Evolutionary conservation across 441 rosid species (phyloP).

Genomic region (Corymbia calophylla): DNA sequence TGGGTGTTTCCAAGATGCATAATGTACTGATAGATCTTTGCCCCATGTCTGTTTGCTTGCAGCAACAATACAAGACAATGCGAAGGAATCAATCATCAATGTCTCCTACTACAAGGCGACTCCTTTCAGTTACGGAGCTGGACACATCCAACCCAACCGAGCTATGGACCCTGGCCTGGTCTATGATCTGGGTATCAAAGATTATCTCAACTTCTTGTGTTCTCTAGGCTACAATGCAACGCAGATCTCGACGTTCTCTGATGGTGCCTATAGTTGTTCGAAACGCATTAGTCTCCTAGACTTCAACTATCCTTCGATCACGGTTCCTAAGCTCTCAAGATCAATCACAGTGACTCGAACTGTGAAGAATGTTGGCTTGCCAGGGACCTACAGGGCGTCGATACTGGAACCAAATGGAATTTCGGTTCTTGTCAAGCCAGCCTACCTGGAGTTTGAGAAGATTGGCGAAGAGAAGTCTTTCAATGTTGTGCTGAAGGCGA

Average conservation of each 20-base stretch:
- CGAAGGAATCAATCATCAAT: constrained; percentile 1
- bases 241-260: not conserved
- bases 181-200: not conserved
- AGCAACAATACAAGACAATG: not conserved
- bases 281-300: not conserved
- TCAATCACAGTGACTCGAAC: not conserved
- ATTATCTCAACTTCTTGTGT: constrained; percentile 8
- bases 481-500: not conserved
- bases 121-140: constrained; percentile 8
- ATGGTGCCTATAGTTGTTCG: not conserved
- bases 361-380: constrained; percentile 2
- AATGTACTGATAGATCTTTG: not conserved
- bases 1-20: not conserved
- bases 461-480: not conserved
- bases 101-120: not conserved
- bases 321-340: not conserved
- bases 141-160: constrained; percentile 3
- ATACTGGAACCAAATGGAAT: not conserved
- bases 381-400: not conserved
- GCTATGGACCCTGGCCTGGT: constrained; percentile 9
- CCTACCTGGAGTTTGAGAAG: not conserved
- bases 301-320: constrained; percentile 7
- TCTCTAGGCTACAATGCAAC: constrained; percentile 1
- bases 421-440: not conserved
- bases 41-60: not conserved